A percentile compares a stretch with the other conserved stretches of the same genome.
Evolutionary conservation across 2,329 filamentous ascomycete genomes (phyloP).

Genomic region (Monilinia aucupariae): DNA sequence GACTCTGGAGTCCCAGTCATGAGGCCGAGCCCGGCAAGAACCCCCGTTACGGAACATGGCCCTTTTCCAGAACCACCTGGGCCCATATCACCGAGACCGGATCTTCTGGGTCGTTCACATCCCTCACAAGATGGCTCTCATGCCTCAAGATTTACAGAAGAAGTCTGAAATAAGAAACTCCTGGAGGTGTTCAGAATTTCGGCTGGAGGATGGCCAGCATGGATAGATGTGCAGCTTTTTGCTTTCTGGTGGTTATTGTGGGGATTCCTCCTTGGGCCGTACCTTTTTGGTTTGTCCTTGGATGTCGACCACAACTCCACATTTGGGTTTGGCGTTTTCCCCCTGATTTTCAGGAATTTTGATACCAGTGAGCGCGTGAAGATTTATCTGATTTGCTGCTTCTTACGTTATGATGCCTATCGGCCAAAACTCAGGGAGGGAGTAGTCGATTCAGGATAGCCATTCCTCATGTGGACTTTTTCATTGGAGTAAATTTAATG

Average conservation of each 20-base stretch:
- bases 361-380: slow-evolving; percentile 23
- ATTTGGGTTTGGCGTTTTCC: slow-evolving; percentile 27
- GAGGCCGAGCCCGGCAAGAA: slow-evolving; percentile 60
- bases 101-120: slow-evolving; percentile 39
- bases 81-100: slow-evolving; percentile 26
- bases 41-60: slow-evolving; percentile 52
- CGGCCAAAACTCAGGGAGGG: slow-evolving; percentile 13
- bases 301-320: slow-evolving; percentile 18
- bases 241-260: slow-evolving; percentile 27
- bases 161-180: slow-evolving; percentile 36
- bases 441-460: slow-evolving; percentile 14
- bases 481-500: slow-evolving; percentile 1
- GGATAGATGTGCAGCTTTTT: slow-evolving; percentile 26
- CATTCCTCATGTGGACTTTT: slow-evolving; percentile 16
- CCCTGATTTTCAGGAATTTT: slow-evolving; percentile 24
- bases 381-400: slow-evolving; percentile 27
- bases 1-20: slow-evolving; percentile 56
- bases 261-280: background rate
- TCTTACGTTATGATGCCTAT: slow-evolving; percentile 17
- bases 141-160: slow-evolving; percentile 43
- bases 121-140: slow-evolving; percentile 43
- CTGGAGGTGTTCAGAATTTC: slow-evolving; percentile 21
- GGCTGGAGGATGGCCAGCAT: slow-evolving; percentile 19
- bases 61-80: slow-evolving; percentile 36
- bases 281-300: slow-evolving; percentile 18